phyloP scores from a whole-genome alignment of 1,139 yeast genomes.

The Lipomyces yarrowii region DNA sequence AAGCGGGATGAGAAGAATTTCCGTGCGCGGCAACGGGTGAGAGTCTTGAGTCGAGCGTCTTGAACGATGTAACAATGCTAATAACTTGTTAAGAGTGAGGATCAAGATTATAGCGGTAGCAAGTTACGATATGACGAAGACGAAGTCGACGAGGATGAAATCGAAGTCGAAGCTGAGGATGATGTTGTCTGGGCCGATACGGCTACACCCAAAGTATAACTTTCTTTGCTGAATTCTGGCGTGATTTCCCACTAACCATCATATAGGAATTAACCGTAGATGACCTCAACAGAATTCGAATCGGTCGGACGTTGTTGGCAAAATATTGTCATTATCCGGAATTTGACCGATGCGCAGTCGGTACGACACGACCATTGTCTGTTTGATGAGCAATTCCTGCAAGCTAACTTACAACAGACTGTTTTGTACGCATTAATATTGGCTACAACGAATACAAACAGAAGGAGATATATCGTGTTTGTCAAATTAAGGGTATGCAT shows the following conservation, averaged over 20 bases:
- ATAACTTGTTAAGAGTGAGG: constrained; percentile 31
- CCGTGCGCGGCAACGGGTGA: constrained; percentile 34
- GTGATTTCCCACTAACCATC: constrained; percentile 26
- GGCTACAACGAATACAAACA: constrained; percentile 68
- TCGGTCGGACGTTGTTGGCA: constrained; percentile 76
- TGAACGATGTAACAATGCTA: neutral
- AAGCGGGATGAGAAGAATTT: constrained; percentile 69
- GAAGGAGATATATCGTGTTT: constrained; percentile 76
- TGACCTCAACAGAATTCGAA: constrained; percentile 69
- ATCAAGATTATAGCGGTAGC: constrained; percentile 33
- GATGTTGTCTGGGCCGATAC: constrained; percentile 40
- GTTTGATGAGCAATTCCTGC: neutral
- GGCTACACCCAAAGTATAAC: constrained; percentile 38
- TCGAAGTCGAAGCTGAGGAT: constrained; percentile 51
- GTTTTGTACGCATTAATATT: constrained; percentile 80
- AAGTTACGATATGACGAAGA: constrained; percentile 37
- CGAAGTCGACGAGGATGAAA: constrained; percentile 38
- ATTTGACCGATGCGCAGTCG: constrained; percentile 67
- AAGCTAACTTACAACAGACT: constrained; percentile 35
- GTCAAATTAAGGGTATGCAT: constrained; percentile 65
- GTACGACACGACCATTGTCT: constrained; percentile 37
- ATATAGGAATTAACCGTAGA: constrained; percentile 48
- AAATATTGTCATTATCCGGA: constrained; percentile 82
- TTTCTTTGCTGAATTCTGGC: neutral
- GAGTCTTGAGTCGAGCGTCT: neutral